Percentiles rank a stretch among this genome's conserved stretches.
phyloP scores from a whole-genome alignment of 176 grass and related monocot species.

The Phragmites australis region DNA sequence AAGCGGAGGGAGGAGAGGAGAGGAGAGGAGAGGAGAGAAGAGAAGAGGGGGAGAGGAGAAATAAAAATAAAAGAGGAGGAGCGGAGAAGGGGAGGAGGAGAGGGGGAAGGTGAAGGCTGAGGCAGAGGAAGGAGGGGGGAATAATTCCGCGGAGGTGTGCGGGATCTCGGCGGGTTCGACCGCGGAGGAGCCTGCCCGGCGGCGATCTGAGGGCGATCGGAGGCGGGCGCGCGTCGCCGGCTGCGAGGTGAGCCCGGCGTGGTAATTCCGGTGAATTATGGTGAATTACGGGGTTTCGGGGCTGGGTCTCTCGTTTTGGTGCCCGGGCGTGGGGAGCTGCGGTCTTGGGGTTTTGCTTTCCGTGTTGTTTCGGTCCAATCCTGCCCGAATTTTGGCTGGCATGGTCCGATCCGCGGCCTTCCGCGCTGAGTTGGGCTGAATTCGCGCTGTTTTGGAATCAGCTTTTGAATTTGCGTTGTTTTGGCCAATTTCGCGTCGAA shows the following conservation, averaged over 20 bases:
- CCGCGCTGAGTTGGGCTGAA: background rate
- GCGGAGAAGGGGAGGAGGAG: constrained; percentile 5
- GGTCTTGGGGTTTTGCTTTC: background rate
- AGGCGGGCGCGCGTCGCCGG: constrained; percentile 27
- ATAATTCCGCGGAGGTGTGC: constrained; percentile 19
- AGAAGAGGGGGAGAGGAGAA: background rate
- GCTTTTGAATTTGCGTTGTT: background rate
- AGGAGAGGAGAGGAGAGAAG: background rate
- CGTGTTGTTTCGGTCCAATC: background rate
- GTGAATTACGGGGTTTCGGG: constrained; percentile 27
- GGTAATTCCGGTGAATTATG: constrained; percentile 25
- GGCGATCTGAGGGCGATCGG: constrained; percentile 48
- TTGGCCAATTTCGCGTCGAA: background rate
- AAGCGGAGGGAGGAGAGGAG: constrained; percentile 32
- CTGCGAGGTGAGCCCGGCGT: constrained; percentile 47
- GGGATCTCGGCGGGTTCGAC: constrained; percentile 32
- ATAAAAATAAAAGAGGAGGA: constrained; percentile 51
- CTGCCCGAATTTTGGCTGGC: constrained; percentile 7
- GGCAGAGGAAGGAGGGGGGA: background rate
- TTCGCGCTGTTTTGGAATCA: background rate
- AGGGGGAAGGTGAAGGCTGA: background rate
- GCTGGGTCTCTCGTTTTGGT: background rate
- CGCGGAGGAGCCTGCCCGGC: background rate
- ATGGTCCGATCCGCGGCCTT: background rate
- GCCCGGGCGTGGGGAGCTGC: background rate